Base-by-base conservation (phyloP, 2,329 filamentous ascomycete species). In the Aspergillus ochraceus region DNA sequence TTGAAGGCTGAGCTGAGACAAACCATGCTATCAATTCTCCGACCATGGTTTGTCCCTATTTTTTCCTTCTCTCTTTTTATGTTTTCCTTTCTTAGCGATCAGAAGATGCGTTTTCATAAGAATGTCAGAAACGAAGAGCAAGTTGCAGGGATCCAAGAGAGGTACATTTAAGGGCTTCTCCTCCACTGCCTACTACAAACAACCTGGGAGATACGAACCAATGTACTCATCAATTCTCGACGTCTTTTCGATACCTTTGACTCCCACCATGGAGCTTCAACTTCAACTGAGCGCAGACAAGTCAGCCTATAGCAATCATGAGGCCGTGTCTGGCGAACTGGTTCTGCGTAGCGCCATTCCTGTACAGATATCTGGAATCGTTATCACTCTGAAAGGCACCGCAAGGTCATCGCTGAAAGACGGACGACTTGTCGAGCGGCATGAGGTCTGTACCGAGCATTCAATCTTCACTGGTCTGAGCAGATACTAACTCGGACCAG, bases 241-340 rank as follows among this genome's bases (percentile, higher is more conserved):
- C 17, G 14, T 8, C 9, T 42, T 14, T 6, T 42, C 17, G 14
- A 42, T n/a, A 6, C 36, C 4, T n/a, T 42, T 14, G 8, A 42
- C 49, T 24, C 52, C 42, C 36, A 5, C 45, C 49, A 60, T 64
- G 57, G 57, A 65, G n/a, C 26, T 64, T 5, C 57, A 46, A 3
- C 51, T 65, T 24, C 54, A 52, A 17, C 57, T 64, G 11, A 47
- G 53, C 36, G 60, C 46, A 29, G 42, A 49, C 20, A 50, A 58
- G 14, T 19, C 59, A 9, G 45, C 49, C 26, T 66, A 64, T 30
- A 61, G 58, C 1, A 51, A 54, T 19, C 52, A 53, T 39, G 62
- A 66, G 45, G 54, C 30, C 14, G 51, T 68, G 17, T 63, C 63
- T 10, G 65, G 66, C 12, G 52, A 61, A 9, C 26, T 68, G 11